Evolutionary conservation across 805 yeast genomes (phyloP).

Genomic region (Candida odintsovae): DNA sequence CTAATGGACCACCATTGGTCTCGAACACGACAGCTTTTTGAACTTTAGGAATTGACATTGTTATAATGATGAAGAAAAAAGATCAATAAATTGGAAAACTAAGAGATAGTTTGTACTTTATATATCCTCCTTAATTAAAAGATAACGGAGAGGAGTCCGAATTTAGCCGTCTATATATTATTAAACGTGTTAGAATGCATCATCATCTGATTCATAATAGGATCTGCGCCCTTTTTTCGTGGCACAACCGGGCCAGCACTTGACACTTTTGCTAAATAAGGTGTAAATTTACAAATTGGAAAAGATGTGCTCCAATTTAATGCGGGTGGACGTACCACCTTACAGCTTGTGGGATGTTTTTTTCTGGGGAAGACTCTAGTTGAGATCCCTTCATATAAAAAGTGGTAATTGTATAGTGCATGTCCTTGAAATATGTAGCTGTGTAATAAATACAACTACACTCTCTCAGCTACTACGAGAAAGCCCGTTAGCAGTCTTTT

Average conservation of each 20-base stretch:
- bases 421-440: too few relatives aligned
- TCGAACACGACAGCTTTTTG: slow-evolving; percentile 50
- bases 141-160: neutral
- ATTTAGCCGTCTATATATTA: neutral
- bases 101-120: too few relatives aligned
- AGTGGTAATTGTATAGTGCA: too few relatives aligned
- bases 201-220: neutral
- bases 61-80: neutral
- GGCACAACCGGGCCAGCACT: neutral
- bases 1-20: slow-evolving; percentile 42
- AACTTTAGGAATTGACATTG: slow-evolving; percentile 30
- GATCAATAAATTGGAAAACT: too few relatives aligned
- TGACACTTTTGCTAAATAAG: neutral
- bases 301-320: too few relatives aligned
- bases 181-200: neutral
- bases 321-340: neutral
- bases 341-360: neutral
- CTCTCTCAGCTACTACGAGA: too few relatives aligned
- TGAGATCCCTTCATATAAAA: too few relatives aligned
- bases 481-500: too few relatives aligned
- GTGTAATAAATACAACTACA: too few relatives aligned
- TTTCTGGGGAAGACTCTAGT: neutral
- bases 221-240: neutral
- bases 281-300: neutral
- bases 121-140: too few relatives aligned